Evolutionary conservation across 1,284 basidiomycete species (phyloP).

Genomic region (Rhodotorula sp.): DNA sequence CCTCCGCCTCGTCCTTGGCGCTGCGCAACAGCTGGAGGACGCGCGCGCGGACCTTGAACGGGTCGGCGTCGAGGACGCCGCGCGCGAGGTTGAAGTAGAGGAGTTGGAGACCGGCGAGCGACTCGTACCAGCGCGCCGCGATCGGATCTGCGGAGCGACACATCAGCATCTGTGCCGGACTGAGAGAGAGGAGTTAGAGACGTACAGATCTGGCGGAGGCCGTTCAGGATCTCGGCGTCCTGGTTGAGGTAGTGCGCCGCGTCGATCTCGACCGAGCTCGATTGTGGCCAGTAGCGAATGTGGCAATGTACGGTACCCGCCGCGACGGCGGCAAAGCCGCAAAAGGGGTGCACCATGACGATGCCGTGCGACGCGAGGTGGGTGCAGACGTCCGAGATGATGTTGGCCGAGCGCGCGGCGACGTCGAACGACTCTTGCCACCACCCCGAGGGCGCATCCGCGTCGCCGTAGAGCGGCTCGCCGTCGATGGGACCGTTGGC

Average conservation of each 20-base stretch:
- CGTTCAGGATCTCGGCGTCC: constrained; percentile 28
- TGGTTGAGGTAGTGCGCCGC: constrained; percentile 29
- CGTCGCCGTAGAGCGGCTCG: constrained; percentile 37
- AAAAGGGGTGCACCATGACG: constrained; percentile 40
- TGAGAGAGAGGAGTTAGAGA: background rate
- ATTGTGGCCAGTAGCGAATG: constrained; percentile 39
- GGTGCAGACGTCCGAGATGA: constrained; percentile 36
- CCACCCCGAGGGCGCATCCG: constrained; percentile 24
- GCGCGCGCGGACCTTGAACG: constrained; percentile 35
- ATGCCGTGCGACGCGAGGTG: constrained; percentile 34
- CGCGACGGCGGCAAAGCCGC: constrained; percentile 38
- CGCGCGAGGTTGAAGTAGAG: constrained; percentile 36
- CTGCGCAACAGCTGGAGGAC: constrained; percentile 38
- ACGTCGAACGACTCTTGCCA: constrained; percentile 39
- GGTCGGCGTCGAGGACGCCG: constrained; percentile 40
- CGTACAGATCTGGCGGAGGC: constrained; percentile 29
- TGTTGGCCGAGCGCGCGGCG: constrained; percentile 26
- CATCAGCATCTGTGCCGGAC: background rate
- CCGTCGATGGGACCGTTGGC: constrained; percentile 41
- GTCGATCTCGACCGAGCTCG: constrained; percentile 7
- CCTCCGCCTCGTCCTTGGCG: constrained; percentile 26
- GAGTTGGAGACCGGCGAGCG: constrained; percentile 33
- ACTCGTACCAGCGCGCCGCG: constrained; percentile 38
- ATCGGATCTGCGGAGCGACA: constrained; percentile 29
- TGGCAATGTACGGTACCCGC: constrained; percentile 40